Percentiles rank a stretch among this genome's conserved stretches.
Evolutionary conservation across 2,329 filamentous ascomycete species (phyloP).

Genomic region (Penicillium sp.): DNA sequence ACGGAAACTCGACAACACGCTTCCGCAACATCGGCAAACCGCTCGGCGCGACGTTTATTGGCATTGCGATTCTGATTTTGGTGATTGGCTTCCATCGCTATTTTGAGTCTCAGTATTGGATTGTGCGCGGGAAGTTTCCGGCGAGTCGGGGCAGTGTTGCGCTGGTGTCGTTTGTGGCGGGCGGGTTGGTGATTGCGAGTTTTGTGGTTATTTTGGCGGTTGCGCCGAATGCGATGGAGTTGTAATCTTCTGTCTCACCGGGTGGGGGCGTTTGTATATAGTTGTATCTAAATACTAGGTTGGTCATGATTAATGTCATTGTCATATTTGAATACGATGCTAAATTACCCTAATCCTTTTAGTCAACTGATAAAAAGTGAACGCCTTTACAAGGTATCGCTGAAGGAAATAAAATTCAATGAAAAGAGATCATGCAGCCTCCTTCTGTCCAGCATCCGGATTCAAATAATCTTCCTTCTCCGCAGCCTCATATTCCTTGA

Average conservation of each 20-base stretch:
- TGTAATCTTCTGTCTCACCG: conserved; percentile 9
- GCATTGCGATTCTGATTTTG: conserved; percentile 57
- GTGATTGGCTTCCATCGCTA: conserved; percentile 62
- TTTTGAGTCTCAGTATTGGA: conserved; percentile 65
- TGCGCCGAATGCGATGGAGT: conserved; percentile 40
- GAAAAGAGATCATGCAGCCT: conserved; percentile 1
- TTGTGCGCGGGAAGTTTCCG: conserved; percentile 63
- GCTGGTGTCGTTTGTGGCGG: conserved; percentile 54
- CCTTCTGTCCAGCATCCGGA: conserved; percentile 56
- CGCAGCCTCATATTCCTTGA: conserved; percentile 92
- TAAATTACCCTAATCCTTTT: not conserved
- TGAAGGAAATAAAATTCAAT: not conserved
- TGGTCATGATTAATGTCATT: not conserved
- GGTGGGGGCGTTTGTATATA: not conserved
- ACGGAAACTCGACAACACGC: conserved; percentile 15
- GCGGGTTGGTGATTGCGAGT: conserved; percentile 55
- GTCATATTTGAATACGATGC: not conserved
- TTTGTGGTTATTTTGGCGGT: conserved; percentile 58
- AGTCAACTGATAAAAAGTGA: too few relatives aligned
- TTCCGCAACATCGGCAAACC: conserved; percentile 56
- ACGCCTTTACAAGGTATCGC: conserved; percentile 5
- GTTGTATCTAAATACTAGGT: not conserved
- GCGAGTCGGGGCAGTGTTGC: conserved; percentile 60
- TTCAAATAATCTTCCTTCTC: conserved; percentile 88
- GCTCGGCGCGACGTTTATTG: conserved; percentile 62